phyloP scores from a whole-genome alignment of 73 alveolate genomes.

The Uronychia binucleata region DNA sequence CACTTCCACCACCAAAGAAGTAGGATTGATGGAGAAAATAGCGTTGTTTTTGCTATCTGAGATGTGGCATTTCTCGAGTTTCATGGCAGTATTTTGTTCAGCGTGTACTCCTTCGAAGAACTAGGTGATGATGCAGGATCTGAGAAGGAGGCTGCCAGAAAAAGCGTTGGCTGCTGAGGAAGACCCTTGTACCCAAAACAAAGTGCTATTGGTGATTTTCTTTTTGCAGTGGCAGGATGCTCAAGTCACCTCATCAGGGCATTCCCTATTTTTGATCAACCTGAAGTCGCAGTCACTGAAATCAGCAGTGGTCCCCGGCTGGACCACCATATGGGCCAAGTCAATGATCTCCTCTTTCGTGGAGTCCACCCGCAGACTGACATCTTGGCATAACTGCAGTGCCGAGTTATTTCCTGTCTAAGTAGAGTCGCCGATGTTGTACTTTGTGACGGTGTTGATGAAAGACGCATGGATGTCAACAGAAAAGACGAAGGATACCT shows the following conservation, averaged over 20 bases:
- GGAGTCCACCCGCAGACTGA: neutral
- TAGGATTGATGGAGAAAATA: slow-evolving; percentile 14
- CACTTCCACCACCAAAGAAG: neutral
- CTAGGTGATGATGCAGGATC: slow-evolving; percentile 12
- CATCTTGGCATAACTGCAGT: neutral
- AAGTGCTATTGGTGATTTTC: slow-evolving; percentile 8
- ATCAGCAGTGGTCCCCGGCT: slow-evolving; percentile 33
- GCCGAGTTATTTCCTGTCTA: neutral
- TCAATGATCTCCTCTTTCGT: neutral
- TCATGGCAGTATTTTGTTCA: slow-evolving; percentile 6
- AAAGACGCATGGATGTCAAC: neutral
- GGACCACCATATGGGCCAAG: slow-evolving; percentile 4
- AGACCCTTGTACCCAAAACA: slow-evolving; percentile 51
- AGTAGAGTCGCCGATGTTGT: neutral
- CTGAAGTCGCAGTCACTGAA: slow-evolving; percentile 63
- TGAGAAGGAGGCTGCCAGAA: neutral
- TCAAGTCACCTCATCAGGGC: neutral
- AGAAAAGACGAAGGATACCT: neutral
- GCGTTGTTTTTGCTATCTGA: slow-evolving; percentile 3
- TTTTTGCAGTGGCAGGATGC: neutral
- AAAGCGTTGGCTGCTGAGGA: neutral
- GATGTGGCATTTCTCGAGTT: slow-evolving; percentile 20
- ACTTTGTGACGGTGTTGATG: neutral
- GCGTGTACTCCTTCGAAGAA: slow-evolving; percentile 10
- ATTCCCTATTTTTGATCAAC: slow-evolving; percentile 4